A percentile compares a stretch with the other conserved stretches of the same genome.
Conservation (phyloP, 805 yeast species). For the Teunomyces panamensis region DNA sequence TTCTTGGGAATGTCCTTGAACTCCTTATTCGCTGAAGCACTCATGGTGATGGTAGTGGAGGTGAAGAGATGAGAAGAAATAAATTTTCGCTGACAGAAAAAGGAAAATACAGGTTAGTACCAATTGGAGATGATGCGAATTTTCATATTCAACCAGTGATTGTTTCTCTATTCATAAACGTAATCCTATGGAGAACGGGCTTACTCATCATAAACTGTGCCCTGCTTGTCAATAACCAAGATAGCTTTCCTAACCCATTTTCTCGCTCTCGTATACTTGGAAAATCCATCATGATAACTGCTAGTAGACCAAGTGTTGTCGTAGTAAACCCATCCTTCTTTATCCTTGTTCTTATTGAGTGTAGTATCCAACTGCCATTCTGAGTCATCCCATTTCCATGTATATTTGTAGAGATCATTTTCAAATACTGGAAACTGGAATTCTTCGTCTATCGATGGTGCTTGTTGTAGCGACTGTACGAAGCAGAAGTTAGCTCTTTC, state of each 20-base stretch:
- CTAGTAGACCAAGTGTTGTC: conserved; percentile 51
- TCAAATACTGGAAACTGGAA: conserved; percentile 48
- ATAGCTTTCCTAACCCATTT: conserved; percentile 50
- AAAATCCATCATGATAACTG: conserved; percentile 41
- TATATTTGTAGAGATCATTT: conserved; percentile 34
- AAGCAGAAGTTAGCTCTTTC: conserved; percentile 52
- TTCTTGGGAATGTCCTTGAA: conserved; percentile 34
- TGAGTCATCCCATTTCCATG: conserved; percentile 59
- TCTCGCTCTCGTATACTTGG: conserved; percentile 51
- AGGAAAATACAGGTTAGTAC: background rate
- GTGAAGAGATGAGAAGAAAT: conserved; percentile 5
- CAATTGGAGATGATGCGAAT: background rate
- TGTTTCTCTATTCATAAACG: no score
- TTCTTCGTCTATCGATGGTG: conserved; percentile 26
- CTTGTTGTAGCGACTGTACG: conserved; percentile 28
- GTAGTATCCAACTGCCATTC: conserved; percentile 48
- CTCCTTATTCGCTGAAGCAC: conserved; percentile 25
- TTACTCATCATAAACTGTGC: conserved; percentile 9
- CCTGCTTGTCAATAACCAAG: conserved; percentile 20
- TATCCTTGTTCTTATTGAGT: conserved; percentile 32
- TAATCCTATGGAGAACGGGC: no score
- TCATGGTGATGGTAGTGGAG: conserved; percentile 20
- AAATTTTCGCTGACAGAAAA: background rate
- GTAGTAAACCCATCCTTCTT: conserved; percentile 54
- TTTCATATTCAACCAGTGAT: no score